Percentiles rank a stretch among this genome's conserved stretches.
Conservation (phyloP, 805 yeast species). For the Candida nanaspora region DNA sequence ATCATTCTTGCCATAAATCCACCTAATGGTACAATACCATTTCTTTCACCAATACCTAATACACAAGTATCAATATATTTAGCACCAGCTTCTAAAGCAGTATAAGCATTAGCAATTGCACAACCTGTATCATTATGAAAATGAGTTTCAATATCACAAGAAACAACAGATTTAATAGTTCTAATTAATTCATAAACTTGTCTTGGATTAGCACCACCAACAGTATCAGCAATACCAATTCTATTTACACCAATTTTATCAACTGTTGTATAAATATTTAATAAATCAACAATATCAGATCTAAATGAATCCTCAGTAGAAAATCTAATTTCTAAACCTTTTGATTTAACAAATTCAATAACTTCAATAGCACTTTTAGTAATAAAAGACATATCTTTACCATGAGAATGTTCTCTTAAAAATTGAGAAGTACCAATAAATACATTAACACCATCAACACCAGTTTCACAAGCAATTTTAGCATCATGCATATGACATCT, state of each 20-base stretch:
- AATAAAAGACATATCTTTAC: constrained; percentile 55
- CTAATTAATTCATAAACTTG: constrained; percentile 54
- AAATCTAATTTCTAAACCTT: constrained; percentile 53
- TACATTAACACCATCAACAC: constrained; percentile 57
- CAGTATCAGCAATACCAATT: constrained; percentile 60
- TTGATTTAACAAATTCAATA: constrained; percentile 52
- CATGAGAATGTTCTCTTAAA: constrained; percentile 49
- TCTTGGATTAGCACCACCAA: constrained; percentile 59
- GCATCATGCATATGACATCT: constrained; percentile 61
- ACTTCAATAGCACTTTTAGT: constrained; percentile 52
- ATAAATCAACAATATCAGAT: constrained; percentile 52
- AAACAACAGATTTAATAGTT: constrained; percentile 48
- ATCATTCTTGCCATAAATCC: constrained; percentile 60
- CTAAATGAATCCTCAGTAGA: constrained; percentile 55
- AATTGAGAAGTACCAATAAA: constrained; percentile 55
- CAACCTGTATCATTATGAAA: constrained; percentile 61
- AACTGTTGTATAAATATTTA: constrained; percentile 53
- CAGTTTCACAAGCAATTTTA: constrained; percentile 52
- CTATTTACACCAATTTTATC: constrained; percentile 56
- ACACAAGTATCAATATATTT: constrained; percentile 52
- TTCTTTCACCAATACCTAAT: constrained; percentile 58
- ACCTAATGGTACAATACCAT: constrained; percentile 56
- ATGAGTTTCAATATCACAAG: constrained; percentile 55
- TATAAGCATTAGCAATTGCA: constrained; percentile 57
- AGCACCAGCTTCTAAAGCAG: constrained; percentile 59